phyloP scores from a whole-genome alignment of 2,329 filamentous ascomycete genomes.

The Colletotrichum echinochloae region DNA sequence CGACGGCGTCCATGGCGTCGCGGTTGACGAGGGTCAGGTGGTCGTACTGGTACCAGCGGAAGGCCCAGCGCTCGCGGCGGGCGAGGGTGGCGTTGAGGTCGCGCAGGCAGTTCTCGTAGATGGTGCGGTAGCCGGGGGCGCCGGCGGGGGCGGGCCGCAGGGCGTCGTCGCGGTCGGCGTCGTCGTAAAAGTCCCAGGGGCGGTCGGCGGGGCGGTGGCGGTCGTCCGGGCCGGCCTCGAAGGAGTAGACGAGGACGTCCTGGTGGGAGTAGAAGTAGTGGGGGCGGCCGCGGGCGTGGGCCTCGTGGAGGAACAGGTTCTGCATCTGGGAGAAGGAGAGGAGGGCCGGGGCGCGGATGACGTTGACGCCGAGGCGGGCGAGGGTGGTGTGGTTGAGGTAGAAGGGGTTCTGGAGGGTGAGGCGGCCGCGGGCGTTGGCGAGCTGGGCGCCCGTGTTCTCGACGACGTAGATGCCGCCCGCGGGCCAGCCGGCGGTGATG shows the following conservation, averaged over 20 bases:
- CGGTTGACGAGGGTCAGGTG: constrained; percentile 68
- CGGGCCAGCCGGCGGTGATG: constrained; percentile 69
- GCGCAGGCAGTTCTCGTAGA: constrained; percentile 55
- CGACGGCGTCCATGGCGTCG: constrained; percentile 60
- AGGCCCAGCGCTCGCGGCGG: constrained; percentile 58
- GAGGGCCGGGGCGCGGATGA: constrained; percentile 63
- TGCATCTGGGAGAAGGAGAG: constrained; percentile 67
- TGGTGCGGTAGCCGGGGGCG: constrained; percentile 53
- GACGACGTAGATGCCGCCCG: constrained; percentile 66
- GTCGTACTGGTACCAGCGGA: constrained; percentile 70
- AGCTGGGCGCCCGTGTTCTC: constrained; percentile 70
- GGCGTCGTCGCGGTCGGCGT: constrained; percentile 30
- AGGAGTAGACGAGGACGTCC: constrained; percentile 60
- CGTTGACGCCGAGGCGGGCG: constrained; percentile 62
- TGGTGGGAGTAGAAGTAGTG: constrained; percentile 70
- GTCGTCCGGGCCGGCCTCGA: constrained; percentile 48
- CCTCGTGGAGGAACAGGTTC: constrained; percentile 63
- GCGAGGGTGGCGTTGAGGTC: constrained; percentile 50
- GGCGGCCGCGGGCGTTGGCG: constrained; percentile 60
- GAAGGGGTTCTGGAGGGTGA: constrained; percentile 67
- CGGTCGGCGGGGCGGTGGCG: constrained; percentile 39
- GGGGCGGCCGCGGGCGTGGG: constrained; percentile 57
- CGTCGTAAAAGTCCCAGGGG: constrained; percentile 41
- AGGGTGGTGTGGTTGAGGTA: constrained; percentile 66
- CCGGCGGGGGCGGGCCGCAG: constrained; percentile 45